phyloP scores from a whole-genome alignment of 768 basidiomycete genomes.

The Kondoa subrosea region DNA sequence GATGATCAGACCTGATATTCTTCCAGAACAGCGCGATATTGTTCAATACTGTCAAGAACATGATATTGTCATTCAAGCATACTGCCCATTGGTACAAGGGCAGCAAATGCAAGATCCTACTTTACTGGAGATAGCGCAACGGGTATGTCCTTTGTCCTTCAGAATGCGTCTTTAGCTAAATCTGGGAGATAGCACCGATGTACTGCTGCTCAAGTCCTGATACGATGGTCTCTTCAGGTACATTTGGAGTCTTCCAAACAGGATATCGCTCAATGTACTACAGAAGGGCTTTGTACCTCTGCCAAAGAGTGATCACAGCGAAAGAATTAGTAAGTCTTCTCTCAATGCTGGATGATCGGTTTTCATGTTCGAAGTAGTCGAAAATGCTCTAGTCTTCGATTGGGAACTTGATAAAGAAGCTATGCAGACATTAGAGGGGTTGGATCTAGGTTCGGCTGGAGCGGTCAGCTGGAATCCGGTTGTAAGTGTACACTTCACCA shows the following conservation, averaged over 20 bases:
- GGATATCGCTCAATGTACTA: neutral
- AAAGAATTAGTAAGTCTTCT: neutral
- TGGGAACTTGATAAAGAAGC: constrained; percentile 54
- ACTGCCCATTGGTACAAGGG: constrained; percentile 51
- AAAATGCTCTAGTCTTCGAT: constrained; percentile 37
- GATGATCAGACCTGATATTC: neutral
- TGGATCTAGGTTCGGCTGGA: constrained; percentile 58
- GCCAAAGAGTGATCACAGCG: neutral
- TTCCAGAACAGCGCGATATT: neutral
- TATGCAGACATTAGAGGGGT: constrained; percentile 46
- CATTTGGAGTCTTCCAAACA: constrained; percentile 20
- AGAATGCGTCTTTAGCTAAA: neutral
- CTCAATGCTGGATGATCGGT: neutral
- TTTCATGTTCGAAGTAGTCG: neutral
- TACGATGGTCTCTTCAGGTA: constrained; percentile 33
- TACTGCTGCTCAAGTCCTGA: neutral
- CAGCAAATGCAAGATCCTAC: constrained; percentile 36
- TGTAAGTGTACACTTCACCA: too few species aligned
- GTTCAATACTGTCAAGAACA: constrained; percentile 26
- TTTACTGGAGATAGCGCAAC: constrained; percentile 32
- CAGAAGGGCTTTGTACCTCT: neutral
- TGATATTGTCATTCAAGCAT: constrained; percentile 42
- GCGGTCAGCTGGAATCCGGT: constrained; percentile 48
- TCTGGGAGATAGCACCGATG: neutral
- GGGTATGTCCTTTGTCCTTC: too few species aligned